phyloP scores from a whole-genome alignment of 2,329 filamentous ascomycete genomes.

The Tolypocladium inflatum region DNA sequence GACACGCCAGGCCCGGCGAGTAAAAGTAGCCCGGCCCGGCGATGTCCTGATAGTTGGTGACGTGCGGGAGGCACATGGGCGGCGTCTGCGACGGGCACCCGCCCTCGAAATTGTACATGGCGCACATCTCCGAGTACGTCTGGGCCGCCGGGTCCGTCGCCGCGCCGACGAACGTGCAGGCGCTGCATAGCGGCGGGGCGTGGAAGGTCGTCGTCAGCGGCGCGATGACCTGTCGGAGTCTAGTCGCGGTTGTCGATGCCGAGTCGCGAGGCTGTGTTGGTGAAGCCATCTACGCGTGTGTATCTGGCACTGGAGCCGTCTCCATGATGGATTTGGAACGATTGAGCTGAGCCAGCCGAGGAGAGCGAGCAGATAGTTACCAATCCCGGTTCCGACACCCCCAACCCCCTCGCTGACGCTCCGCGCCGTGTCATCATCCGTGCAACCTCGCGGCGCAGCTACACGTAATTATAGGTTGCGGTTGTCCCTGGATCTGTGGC shows the following conservation, averaged over 20 bases:
- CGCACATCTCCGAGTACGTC: neutral
- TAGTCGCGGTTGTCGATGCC: neutral
- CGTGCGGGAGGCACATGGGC: neutral
- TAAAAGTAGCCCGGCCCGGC: constrained; percentile 1
- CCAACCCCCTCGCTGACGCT: neutral
- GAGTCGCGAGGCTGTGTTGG: neutral
- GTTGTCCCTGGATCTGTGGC: neutral
- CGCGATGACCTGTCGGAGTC: neutral
- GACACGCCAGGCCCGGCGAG: neutral
- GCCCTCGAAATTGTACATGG: neutral
- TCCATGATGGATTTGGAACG: neutral
- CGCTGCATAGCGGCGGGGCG: neutral
- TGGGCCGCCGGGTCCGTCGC: neutral
- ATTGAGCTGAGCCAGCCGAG: neutral
- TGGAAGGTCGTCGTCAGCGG: neutral
- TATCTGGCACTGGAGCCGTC: neutral
- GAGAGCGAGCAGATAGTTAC: neutral
- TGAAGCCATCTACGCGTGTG: neutral
- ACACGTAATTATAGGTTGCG: neutral
- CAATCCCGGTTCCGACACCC: neutral
- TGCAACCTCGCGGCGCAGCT: neutral
- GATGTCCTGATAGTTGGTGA: neutral
- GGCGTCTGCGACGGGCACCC: neutral
- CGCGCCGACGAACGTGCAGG: neutral
- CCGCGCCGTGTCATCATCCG: neutral